phyloP scores from a whole-genome alignment of 1,284 basidiomycete genomes.

The Austroboletus niveus region DNA sequence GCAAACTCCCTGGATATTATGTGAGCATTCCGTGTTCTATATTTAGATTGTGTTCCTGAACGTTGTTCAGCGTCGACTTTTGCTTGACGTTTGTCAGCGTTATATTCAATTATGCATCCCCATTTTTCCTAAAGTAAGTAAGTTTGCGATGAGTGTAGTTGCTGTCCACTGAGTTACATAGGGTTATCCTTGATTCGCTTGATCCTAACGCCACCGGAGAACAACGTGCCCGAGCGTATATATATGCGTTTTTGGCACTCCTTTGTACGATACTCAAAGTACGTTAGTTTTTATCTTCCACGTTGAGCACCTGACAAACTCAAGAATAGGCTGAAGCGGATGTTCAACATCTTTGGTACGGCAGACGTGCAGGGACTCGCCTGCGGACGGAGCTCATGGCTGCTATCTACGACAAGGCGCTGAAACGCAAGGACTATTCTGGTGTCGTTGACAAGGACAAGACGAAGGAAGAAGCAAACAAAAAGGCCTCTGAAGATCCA shows the following conservation, averaged over 20 bases:
- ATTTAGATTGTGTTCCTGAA: not conserved
- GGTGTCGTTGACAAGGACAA: conserved; percentile 65
- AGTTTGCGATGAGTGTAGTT: not conserved
- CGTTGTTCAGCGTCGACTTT: conserved; percentile 54
- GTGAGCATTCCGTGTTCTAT: conserved; percentile 29
- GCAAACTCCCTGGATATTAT: conserved; percentile 75
- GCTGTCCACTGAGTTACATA: conserved; percentile 8
- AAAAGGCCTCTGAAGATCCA: conserved; percentile 18
- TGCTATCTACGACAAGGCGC: conserved; percentile 86
- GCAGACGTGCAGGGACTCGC: conserved; percentile 55
- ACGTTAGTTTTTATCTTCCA: not conserved
- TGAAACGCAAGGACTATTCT: conserved; percentile 82
- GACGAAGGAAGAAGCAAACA: conserved; percentile 15
- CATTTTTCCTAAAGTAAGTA: conserved; percentile 46
- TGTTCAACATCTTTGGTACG: conserved; percentile 65
- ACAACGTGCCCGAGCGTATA: conserved; percentile 52
- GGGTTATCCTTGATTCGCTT: conserved; percentile 38
- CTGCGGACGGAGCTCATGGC: conserved; percentile 62
- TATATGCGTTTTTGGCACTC: conserved; percentile 62
- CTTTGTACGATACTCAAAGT: conserved; percentile 49
- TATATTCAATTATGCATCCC: conserved; percentile 54
- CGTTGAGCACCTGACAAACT: not conserved
- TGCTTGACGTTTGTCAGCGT: conserved; percentile 56
- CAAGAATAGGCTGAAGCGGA: conserved; percentile 50
- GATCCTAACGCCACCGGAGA: conserved; percentile 31